Percentiles rank a stretch among this genome's conserved stretches.
These are phyloP conservation scores for Yamadazyma paraphyllophila DNA, from an alignment of 805 yeast species.

Conservation along the genomic window DNA sequence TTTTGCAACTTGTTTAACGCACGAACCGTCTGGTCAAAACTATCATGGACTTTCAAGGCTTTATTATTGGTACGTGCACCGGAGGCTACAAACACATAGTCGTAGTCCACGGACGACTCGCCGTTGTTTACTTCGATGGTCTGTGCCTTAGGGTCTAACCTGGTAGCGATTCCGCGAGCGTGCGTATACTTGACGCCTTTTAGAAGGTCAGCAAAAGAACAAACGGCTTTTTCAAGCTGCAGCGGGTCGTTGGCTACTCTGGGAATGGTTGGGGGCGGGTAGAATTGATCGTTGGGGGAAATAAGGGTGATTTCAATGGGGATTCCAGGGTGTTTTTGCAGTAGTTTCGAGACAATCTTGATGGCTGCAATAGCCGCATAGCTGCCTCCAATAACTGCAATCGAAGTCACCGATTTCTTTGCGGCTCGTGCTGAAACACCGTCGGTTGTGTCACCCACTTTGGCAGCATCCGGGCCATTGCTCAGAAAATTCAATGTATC, in stretches of 20 bases:
- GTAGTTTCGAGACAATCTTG: constrained; percentile 3
- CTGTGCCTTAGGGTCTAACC: constrained; percentile 25
- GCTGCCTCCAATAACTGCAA: constrained; percentile 39
- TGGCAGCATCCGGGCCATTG: no score
- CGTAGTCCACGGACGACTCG: constrained; percentile 18
- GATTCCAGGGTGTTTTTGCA: not conserved
- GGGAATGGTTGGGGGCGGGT: constrained; percentile 28
- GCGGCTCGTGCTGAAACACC: no score
- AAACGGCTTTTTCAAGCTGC: constrained; percentile 15
- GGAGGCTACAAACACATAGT: constrained; percentile 35
- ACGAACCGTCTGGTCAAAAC: constrained; percentile 14
- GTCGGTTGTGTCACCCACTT: no score
- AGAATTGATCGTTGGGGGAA: constrained; percentile 17
- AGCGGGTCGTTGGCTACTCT: constrained; percentile 29
- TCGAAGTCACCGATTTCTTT: not conserved
- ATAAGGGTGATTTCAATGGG: constrained; percentile 21
- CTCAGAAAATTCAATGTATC: no score
- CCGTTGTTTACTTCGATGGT: constrained; percentile 13
- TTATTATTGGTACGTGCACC: constrained; percentile 24
- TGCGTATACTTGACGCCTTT: constrained; percentile 13
- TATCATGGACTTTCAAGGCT: constrained; percentile 26
- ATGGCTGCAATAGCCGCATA: constrained; percentile 23
- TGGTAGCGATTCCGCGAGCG: constrained; percentile 24
- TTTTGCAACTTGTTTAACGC: constrained; percentile 15
- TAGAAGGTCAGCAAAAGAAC: constrained; percentile 19